Evolutionary conservation across 2,329 filamentous ascomycete species (phyloP), one percentile per base, ranked within the genome.

Genomic region (Colletotrichum tropicicola): DNA sequence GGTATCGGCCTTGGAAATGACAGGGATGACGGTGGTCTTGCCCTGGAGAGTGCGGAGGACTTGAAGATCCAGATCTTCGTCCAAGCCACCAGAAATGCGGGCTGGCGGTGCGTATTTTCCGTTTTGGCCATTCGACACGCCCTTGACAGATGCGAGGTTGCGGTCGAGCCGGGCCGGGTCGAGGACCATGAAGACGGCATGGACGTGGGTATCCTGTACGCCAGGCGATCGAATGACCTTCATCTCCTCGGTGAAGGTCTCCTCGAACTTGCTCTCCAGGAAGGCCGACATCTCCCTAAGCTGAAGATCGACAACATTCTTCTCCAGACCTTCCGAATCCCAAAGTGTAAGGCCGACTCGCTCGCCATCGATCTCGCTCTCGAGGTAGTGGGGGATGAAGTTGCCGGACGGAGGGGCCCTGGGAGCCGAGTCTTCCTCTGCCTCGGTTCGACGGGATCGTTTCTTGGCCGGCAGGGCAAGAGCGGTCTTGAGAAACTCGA

Each of bases 181-280:
- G 58, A 99, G 88, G 59, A 99, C 83, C 59, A 98, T 85, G 79
- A 99, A 97, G 58, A 94, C 94, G 70, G 93, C 97, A 76, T 99
- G 96, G 69, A 99, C 97, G 77, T 99, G 96, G 53, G 95, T 98
- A 81, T 99, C 96, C 76, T 94, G 92, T 69, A 93, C 92, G 59
- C 94, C 95, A 25, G 96, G 95, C 56, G 94, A 94, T 72, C 96
- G 92, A 67, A 98, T 86, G 48, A 99, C 94, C 83, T 98, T 98
- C 87, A 97, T 97, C 82, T 99, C 96, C 80, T 99, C 96, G 51
- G 89, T 89, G 76, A 99, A 97, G 0, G 96, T 98, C 74, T 99
- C 96, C 77, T 99, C 95, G 71, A 99, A 99, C 78, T 98, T 98
- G 83, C 92, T 95, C 83, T 99, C 96, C 65, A 99, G 83, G 80